Conservation (phyloP, 345 rosid genomes). For the Tarenaya hassleriana region DNA sequence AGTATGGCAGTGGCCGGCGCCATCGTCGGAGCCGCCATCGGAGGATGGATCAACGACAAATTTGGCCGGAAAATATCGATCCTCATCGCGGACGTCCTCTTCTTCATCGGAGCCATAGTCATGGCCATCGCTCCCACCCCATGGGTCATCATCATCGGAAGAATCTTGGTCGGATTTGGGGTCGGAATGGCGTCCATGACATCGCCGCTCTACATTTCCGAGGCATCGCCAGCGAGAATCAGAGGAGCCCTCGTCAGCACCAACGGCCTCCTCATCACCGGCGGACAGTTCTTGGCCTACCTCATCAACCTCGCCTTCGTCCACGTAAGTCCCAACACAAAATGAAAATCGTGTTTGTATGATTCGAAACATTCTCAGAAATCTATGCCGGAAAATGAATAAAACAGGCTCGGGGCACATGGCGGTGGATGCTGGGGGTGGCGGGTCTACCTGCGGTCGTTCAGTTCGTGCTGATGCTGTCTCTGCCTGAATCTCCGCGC, state of each 20-base stretch:
- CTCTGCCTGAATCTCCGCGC: conserved; percentile 83
- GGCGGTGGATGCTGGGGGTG: conserved; percentile 97
- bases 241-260: conserved; percentile 88
- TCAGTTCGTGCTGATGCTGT: conserved; percentile 61
- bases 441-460: conserved; percentile 55
- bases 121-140: conserved; percentile 78
- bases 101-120: conserved; percentile 55
- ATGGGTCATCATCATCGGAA: conserved; percentile 60
- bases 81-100: conserved; percentile 51
- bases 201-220: conserved; percentile 84
- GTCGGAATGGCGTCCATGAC: conserved; percentile 99
- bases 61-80: conserved; percentile 65
- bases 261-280: conserved; percentile 72
- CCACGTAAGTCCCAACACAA: conserved; percentile 32
- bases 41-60: conserved; percentile 73
- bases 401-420: conserved; percentile 54
- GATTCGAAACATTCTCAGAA: background rate
- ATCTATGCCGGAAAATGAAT: background rate
- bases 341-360: background rate
- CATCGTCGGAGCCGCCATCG: conserved; percentile 73
- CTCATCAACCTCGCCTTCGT: conserved; percentile 79
- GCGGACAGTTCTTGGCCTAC: conserved; percentile 81
- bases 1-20: conserved; percentile 92
- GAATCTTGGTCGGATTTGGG: conserved; percentile 78
- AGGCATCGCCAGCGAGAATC: conserved; percentile 83